Conservation (phyloP, 192 early-diverging fungal species). For the Coemansia sp. region DNA sequence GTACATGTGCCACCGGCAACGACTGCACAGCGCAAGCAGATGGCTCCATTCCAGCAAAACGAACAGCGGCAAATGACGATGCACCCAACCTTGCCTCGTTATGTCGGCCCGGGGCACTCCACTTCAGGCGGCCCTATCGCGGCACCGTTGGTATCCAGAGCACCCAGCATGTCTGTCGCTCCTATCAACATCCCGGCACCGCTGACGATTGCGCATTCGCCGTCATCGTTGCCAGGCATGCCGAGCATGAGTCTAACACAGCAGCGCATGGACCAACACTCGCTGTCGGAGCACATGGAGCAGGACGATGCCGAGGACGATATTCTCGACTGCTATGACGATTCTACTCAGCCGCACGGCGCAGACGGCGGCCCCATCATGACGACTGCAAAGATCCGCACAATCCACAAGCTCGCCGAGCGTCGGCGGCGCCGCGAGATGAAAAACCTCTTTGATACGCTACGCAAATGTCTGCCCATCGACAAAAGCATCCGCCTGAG, state of each 20-base stretch:
- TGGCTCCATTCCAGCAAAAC: not conserved
- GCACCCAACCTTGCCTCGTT: not conserved
- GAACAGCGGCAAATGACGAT: not conserved
- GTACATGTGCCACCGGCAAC: not conserved
- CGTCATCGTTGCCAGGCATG: slow-evolving; percentile 1
- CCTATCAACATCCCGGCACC: slow-evolving; percentile 7
- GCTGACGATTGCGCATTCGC: not conserved
- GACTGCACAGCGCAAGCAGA: slow-evolving; percentile 4
- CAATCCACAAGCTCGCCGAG: slow-evolving; percentile 89
- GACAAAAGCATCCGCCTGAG: slow-evolving; percentile 79
- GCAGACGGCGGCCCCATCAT: slow-evolving; percentile 26
- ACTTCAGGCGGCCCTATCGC: not conserved
- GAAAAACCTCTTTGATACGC: slow-evolving; percentile 89
- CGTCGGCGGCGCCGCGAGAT: slow-evolving; percentile 86
- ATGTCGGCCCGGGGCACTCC: not conserved
- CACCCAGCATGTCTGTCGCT: not conserved
- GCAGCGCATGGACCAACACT: slow-evolving; percentile 23
- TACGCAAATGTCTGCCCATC: slow-evolving; percentile 75
- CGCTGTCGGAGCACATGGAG: slow-evolving; percentile 34
- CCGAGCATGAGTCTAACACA: not conserved
- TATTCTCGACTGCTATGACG: slow-evolving; percentile 29
- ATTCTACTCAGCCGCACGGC: slow-evolving; percentile 12
- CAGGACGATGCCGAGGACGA: slow-evolving; percentile 40
- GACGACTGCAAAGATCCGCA: slow-evolving; percentile 72
- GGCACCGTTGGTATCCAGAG: not conserved